Conservation (phyloP, 345 rosid species). For the Euphorbia peplus region DNA sequence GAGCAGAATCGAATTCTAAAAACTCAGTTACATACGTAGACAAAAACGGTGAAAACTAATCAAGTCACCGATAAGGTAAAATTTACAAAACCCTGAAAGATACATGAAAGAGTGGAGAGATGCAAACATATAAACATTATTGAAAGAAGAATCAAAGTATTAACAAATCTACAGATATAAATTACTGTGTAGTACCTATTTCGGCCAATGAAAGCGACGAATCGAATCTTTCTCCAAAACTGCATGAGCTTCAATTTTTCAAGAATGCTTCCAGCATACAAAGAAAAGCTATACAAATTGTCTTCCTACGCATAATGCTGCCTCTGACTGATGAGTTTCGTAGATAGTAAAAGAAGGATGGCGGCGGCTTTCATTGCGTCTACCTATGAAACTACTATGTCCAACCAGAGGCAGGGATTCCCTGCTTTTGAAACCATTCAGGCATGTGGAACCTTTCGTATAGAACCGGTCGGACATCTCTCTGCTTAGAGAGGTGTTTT, state of each 20-base stretch:
- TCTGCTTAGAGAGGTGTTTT: constrained; percentile 75
- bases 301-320: constrained; percentile 20
- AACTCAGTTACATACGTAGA: too few relatives aligned
- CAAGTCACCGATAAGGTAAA: constrained; percentile 11
- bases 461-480: constrained; percentile 71
- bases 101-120: constrained; percentile 13
- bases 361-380: neutral
- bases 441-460: constrained; percentile 85
- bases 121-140: constrained; percentile 27
- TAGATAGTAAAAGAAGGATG: constrained; percentile 18
- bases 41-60: neutral
- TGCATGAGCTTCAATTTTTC: constrained; percentile 1
- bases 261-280: constrained; percentile 16
- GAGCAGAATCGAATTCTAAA: too few relatives aligned
- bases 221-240: constrained; percentile 5
- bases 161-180: constrained; percentile 26
- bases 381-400: constrained; percentile 18
- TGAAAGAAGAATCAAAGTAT: constrained; percentile 25
- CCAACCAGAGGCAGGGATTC: constrained; percentile 70
- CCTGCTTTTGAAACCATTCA: constrained; percentile 93
- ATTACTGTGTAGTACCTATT: constrained; percentile 21
- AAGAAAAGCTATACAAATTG: constrained; percentile 26
- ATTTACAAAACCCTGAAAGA: constrained; percentile 26
- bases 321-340: constrained; percentile 2
- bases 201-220: constrained; percentile 18